Evolutionary conservation across 768 basidiomycete species (phyloP).

Genomic region (Leccinum uliginosum): DNA sequence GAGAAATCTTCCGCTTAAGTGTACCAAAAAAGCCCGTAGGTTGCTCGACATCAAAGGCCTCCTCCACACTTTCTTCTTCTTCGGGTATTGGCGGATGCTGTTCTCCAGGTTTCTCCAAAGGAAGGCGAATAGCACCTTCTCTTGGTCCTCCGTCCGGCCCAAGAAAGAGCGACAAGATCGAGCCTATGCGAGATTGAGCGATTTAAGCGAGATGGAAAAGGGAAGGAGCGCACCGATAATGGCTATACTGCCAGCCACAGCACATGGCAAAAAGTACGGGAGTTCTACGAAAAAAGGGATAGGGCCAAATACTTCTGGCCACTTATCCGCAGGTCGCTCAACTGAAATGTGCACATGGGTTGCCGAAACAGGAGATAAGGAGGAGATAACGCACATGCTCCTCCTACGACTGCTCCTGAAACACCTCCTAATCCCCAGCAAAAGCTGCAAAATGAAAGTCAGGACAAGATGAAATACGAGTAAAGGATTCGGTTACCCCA

Average conservation of each 20-base stretch:
- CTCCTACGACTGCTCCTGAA: conserved; percentile 81
- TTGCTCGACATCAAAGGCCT: conserved; percentile 40
- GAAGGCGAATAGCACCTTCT: conserved; percentile 78
- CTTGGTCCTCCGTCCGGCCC: conserved; percentile 88
- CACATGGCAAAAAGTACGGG: conserved; percentile 89
- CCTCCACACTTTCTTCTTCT: conserved; percentile 52
- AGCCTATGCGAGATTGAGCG: conserved; percentile 46
- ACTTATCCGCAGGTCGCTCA: conserved; percentile 82
- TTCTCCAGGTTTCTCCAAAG: conserved; percentile 61
- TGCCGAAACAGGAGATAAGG: neutral
- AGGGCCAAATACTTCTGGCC: conserved; percentile 70
- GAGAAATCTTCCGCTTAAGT: conserved; percentile 48
- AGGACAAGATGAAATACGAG: neutral
- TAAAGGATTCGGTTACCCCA: conserved; percentile 49
- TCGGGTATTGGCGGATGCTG: conserved; percentile 57
- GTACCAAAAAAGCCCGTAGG: conserved; percentile 34
- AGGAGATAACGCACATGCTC: conserved; percentile 54
- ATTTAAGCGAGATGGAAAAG: neutral
- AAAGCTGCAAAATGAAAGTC: conserved; percentile 46
- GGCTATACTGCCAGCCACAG: conserved; percentile 72
- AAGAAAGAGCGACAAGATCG: conserved; percentile 83
- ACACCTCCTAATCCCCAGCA: conserved; percentile 98
- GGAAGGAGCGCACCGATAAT: conserved; percentile 46
- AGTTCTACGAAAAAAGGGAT: conserved; percentile 67
- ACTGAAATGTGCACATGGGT: conserved; percentile 40